Base-by-base conservation (phyloP, 2,329 filamentous ascomycete species). In the Diaporthe eres region DNA sequence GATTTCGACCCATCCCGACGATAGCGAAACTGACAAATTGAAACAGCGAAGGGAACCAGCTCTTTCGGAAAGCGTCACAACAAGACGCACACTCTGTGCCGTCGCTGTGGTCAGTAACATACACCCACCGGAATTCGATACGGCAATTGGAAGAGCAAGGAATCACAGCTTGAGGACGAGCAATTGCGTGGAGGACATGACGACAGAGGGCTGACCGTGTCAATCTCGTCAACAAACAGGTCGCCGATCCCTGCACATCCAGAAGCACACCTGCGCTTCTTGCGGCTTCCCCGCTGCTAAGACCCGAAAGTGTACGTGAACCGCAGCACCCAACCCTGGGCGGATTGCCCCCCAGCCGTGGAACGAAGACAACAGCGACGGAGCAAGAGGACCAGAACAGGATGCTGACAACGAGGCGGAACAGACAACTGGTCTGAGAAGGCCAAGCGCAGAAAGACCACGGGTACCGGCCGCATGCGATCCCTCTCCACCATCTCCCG, bases 351-450 rank as follows among this genome's bases (percentile, higher is more conserved):
- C 31, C 58, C 65, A 55, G 37, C 34, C 37, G 31, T 19, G 8
- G 28, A 53, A 63, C 25, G 19, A 61, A 47, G 28, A 57, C 22
- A 31, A 17, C 55, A 13, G 19, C 42, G 7, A 25, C 53, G 17
- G 12, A 39, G 49, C 22, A 19, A 17, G 37, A 65, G 42, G n/a
- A 65, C 19, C 39, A 73, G 60, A 49, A 65, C 51, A 28, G 71
- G 47, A 31, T 77, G 78, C 80, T 81, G 77, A 81, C 78, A 77
- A 44, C 44, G 57, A 49, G 70, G 76, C 42, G 72, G 58, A 63
- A 86, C 86, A 98, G 96, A 93, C 94, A 98, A 99, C 94, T 99
- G 97, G 97, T 92, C 94, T 88, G 96, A 98, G 93, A 99, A 99
- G 94, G 96, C 96, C 84, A 98, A 98, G 95, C 92, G 97, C 88